Evolutionary conservation across 164 flowering plant species (phyloP), one percentile per base, ranked within the genome.

Genomic region (Stephania cephalantha): DNA sequence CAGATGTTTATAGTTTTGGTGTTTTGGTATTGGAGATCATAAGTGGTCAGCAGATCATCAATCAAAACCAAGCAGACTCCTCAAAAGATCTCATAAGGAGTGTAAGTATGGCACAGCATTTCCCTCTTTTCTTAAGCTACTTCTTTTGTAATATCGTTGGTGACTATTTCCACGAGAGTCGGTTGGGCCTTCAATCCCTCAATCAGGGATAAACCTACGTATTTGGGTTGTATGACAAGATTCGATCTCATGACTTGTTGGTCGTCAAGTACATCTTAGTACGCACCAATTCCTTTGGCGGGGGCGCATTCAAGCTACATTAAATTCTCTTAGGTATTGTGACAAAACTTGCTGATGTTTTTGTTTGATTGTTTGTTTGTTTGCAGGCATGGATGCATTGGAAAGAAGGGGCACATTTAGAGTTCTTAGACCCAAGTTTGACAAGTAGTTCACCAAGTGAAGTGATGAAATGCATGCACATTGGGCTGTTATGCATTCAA

Each of bases 401-500:
- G 88, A 79, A 53, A 11, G 75, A 80, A 29, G 85, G 85, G 6
- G 69, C 53, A 52, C 29, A 75, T 13, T 25, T 71, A 35, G 79
- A 82, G 55, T 4, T 84, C 20, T 11, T 86, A 1, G 42, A 85
- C 76, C 78, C 85, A 65, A 46, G 67, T 1, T 12, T 85, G 66
- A 7, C 30, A 0, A 44, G 65, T 5, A 12, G 4, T 5, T 68
- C 80, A 7, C 50, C 52, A 25, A 74, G n/a, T 22, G 87, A 88
- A 79, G 77, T 84, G 3, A 35, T 80, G 75, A 79, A 84, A 75
- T 74, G 88, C 81, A 78, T 85, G 15, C 90, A 87, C 73, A 79
- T 87, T 12, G 89, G 81, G 0, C 73, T 86, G 30, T 71, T 87
- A 12, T 87, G 90, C 46, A 85, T 83, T 44, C 87, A 87, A 76